Evolutionary conservation across 805 yeast genomes (phyloP), one percentile per base, ranked within the genome.

Genomic region (Spathaspora girioi): DNA sequence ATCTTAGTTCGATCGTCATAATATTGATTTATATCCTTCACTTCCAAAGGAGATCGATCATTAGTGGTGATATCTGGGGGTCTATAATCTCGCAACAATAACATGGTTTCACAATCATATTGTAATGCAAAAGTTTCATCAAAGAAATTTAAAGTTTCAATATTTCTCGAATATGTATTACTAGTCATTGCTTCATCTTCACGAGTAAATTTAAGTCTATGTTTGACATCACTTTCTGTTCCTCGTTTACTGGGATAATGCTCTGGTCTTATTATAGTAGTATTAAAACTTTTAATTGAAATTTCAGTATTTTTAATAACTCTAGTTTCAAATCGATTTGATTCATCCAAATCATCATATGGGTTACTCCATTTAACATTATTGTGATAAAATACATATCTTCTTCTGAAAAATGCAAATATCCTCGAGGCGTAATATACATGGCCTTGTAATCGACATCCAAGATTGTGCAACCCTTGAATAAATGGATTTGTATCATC

Each of bases 71-170:
- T 15, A 9, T 58, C 57, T 11, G 47, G 32, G 14, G 65, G 66
- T 46, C 67, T 51, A 50, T 65, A 65, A 51, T 65, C 69, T 29
- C 64, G 54, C 17, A 65, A 53, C 26, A 65, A 56, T 17, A 60
- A 55, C 59, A 56, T 54, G 10, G 63, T 55, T 26, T 55, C 62
- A 45, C 50, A 58, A 51, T 65, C 69, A 49, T 55, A 64, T 50
- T 64, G 69, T 43, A 65, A 53, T 11, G 56, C 46, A 31, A 53
- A 52, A 6, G 51, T 38, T 11, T 51, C 52, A 40, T 61, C 53
- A 48, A 64, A 65, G 45, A 65, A 61, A 31, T 63, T 52, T 11
- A 65, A 52, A 23, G 58, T 62, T 47, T 65, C 69, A 5, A 65
- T 63, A 46, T 65, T 65, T 44, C 68, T 50, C 3, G 66, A 51